Conservation (phyloP, 192 early-diverging fungal species). For the Rhizophagus prolifer region DNA sequence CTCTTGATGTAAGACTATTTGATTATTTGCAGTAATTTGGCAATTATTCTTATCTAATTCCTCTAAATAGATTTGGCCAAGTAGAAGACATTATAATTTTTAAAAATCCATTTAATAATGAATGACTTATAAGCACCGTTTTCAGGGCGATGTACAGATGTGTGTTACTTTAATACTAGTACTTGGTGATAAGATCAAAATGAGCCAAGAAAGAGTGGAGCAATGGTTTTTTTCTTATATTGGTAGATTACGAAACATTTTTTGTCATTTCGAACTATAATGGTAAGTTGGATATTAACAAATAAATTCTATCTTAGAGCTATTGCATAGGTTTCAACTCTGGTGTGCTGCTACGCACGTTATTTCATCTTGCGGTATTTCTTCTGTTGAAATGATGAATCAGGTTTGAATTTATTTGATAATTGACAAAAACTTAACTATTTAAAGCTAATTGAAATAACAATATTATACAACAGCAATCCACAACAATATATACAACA, state of each 20-base stretch:
- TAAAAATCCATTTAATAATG: not conserved
- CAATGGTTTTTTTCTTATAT: constrained; percentile 73
- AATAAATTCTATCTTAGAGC: constrained; percentile 43
- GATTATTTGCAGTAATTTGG: too few species aligned
- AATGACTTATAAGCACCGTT: not conserved
- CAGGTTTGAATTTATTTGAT: constrained; percentile 38
- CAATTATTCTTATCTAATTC: too few species aligned
- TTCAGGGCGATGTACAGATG: constrained; percentile 75
- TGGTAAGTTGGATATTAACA: not conserved
- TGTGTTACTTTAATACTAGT: constrained; percentile 68
- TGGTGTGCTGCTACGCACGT: constrained; percentile 66
- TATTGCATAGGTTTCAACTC: constrained; percentile 69
- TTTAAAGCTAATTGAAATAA: not conserved
- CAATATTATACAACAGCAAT: constrained; percentile 51
- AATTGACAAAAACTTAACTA: not conserved
- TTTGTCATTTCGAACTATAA: too few species aligned
- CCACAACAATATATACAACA: constrained; percentile 69
- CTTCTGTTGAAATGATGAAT: constrained; percentile 46
- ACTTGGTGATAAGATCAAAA: constrained; percentile 44
- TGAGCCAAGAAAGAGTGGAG: constrained; percentile 52
- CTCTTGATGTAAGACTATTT: too few species aligned
- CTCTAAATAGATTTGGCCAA: too few species aligned
- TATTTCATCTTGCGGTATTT: constrained; percentile 52
- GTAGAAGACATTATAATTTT: too few species aligned
- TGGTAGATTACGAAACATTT: constrained; percentile 36